These are phyloP conservation scores for Paraurostyla sp. DNA, from an alignment of 73 alveolate species.

Conservation along the genomic window DNA sequence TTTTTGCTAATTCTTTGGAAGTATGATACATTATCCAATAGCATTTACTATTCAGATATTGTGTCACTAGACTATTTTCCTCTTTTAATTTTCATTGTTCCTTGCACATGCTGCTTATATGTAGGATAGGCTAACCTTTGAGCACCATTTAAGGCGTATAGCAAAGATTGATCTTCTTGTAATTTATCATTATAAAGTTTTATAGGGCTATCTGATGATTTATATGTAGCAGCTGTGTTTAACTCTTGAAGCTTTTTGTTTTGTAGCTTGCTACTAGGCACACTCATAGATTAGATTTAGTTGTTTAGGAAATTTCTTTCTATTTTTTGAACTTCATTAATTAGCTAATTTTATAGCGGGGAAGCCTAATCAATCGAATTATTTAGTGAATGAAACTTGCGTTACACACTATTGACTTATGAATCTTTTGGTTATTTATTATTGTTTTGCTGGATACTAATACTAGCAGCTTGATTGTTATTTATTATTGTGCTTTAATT, in stretches of 20 bases:
- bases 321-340: background rate
- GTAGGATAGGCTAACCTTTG: too few species aligned
- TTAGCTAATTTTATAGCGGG: background rate
- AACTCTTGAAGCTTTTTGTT: background rate
- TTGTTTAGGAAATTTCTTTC: background rate
- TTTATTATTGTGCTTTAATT: background rate
- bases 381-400: constrained; percentile 18
- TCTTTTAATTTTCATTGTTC: background rate
- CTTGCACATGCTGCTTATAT: background rate
- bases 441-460: background rate
- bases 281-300: too few species aligned
- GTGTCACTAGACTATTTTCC: background rate
- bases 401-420: background rate
- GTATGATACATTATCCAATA: background rate
- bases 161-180: too few species aligned
- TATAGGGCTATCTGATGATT: constrained; percentile 5
- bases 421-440: background rate
- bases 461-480: background rate
- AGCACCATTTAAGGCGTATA: background rate
- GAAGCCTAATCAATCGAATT: background rate
- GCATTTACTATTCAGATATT: background rate
- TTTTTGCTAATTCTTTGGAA: background rate
- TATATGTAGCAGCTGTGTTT: background rate
- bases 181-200: background rate
- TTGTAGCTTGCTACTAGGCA: background rate